Conservation (phyloP, 176 grass and related monocot species). For the Cenchrus fungigraminus region DNA sequence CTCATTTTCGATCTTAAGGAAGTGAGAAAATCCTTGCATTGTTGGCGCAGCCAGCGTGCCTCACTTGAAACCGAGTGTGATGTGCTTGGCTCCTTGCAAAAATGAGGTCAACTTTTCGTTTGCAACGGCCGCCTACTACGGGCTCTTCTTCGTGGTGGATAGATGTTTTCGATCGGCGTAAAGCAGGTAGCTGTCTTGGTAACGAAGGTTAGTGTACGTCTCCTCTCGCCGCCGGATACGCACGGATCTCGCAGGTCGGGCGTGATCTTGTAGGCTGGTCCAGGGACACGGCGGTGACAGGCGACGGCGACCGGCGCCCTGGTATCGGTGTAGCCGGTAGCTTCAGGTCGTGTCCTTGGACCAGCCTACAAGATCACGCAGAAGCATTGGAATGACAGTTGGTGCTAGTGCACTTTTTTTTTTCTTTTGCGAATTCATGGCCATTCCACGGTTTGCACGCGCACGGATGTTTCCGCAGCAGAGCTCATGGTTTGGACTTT, state of each 20-base stretch:
- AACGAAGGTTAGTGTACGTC: background rate
- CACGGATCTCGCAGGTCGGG: constrained; percentile 29
- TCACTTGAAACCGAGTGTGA: background rate
- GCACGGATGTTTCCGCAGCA: background rate
- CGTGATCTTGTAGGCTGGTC: constrained; percentile 37
- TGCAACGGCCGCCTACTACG: background rate
- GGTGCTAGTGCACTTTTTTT: background rate
- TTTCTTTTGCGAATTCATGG: background rate
- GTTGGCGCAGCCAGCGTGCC: background rate
- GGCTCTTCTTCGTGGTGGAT: background rate
- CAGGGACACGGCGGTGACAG: constrained; percentile 8
- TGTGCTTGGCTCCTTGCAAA: background rate
- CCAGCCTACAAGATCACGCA: background rate
- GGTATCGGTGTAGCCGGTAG: background rate
- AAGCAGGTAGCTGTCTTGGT: background rate
- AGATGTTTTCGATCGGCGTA: constrained; percentile 8
- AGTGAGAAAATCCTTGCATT: background rate
- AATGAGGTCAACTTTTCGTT: background rate
- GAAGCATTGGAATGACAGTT: background rate
- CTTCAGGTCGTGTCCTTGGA: background rate
- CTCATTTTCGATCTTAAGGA: background rate
- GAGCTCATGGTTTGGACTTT: background rate
- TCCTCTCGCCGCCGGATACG: constrained; percentile 2
- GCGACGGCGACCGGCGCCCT: constrained; percentile 1
- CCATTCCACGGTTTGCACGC: background rate